Conservation (phyloP, 208 protist genomes). For the Crithidia acanthocephali region DNA sequence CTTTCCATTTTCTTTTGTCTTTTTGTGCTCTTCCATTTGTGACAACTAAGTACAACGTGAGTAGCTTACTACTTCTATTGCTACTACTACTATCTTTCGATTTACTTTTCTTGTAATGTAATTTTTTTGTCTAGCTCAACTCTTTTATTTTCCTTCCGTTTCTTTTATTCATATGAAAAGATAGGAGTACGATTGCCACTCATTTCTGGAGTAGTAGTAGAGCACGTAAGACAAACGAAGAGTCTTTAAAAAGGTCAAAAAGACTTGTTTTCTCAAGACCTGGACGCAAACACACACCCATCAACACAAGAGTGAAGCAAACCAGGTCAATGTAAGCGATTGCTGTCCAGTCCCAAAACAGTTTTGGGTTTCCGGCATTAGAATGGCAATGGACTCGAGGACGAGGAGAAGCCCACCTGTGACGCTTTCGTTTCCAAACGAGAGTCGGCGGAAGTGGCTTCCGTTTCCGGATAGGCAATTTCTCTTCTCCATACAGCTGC, state of each 20-base stretch:
- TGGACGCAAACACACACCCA: not conserved
- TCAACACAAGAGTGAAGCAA: too few relatives aligned
- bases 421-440: too few relatives aligned
- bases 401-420: too few relatives aligned
- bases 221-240: conserved; percentile 1
- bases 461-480: too few relatives aligned
- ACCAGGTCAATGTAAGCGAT: too few relatives aligned
- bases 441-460: too few relatives aligned
- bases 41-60: conserved; percentile 12
- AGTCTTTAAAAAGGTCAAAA: not conserved
- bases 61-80: not conserved
- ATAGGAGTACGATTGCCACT: not conserved
- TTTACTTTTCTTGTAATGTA: not conserved
- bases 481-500: too few relatives aligned
- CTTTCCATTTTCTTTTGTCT: not conserved
- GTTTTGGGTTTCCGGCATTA: too few relatives aligned
- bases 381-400: too few relatives aligned
- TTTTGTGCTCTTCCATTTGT: not conserved
- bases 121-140: not conserved
- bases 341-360: too few relatives aligned
- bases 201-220: not conserved
- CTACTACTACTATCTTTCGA: not conserved
- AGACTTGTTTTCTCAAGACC: not conserved
- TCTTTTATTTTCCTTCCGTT: not conserved
- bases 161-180: not conserved